Base-by-base conservation (phyloP, 1,284 basidiomycete genomes). In the Trichosporon sp. region DNA sequence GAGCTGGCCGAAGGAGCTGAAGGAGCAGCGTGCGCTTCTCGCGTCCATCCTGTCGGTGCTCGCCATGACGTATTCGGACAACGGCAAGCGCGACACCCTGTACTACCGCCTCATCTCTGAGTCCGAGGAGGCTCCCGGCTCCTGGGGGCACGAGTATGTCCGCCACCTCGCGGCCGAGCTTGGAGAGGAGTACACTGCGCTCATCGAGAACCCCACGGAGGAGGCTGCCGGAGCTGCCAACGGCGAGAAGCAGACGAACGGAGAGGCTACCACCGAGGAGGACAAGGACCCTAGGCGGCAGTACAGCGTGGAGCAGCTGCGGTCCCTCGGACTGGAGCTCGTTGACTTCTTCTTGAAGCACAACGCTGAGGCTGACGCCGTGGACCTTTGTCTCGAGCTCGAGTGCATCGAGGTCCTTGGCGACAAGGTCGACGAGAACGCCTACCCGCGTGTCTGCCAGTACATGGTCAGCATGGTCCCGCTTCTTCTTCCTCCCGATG, bases 51-150 rank as follows among this genome's bases (percentile, higher is more conserved):
- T 99, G 34, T 98, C 96, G 29, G 97, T 99, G 3, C 90, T 99
- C 64, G 97, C 96, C n/a, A 99, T 99, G 97, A 99, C 97, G 21
- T 99, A 99, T 83, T 98, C 95, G 6, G 96, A 99, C 84, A 97
- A 93, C 18, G 87, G 87, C 85, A 94, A 88, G 89, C 93, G 95
- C 66, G 97, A 97, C 68, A 99, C 97, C 1, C 90, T 99, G 31
- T 89, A 89, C 75, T 98, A 95, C 84, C 91, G 94, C 67, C 87
- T 98, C 38, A 87, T 92, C 64, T 92, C 93, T 8, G 87, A 88
- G n/a, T 89, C 90, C 23, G 86, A 91, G 42, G 89, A 93, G 47
- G 92, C 95, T 70, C 95, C 97, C 0, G 96, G 96, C 31, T 88
- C 91, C 31, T 99, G 97, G 97, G 97, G 97, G 9, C 95, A 99